Evolutionary conservation across 1,284 basidiomycete species (phyloP).

Genomic region (Sutorius eximius): DNA sequence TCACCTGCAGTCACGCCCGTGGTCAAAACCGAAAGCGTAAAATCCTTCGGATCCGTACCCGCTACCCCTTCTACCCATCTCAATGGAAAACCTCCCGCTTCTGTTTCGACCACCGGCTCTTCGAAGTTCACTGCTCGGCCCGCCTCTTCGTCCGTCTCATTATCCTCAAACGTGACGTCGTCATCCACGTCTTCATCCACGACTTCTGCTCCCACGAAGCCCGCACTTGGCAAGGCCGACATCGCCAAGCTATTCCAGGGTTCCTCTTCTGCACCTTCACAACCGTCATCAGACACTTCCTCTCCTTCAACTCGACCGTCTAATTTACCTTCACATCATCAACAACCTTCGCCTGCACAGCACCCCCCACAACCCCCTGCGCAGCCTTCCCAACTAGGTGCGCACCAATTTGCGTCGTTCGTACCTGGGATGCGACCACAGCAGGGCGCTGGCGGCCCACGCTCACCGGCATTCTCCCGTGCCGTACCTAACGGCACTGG

Average conservation of each 20-base stretch:
- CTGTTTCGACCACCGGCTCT: constrained; percentile 24
- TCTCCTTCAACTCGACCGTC: constrained; percentile 46
- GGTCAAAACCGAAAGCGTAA: constrained; percentile 70
- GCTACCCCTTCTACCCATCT: constrained; percentile 42
- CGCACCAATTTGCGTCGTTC: constrained; percentile 47
- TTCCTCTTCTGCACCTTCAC: constrained; percentile 31
- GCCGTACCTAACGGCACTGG: constrained; percentile 62
- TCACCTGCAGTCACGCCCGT: constrained; percentile 65
- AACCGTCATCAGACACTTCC: constrained; percentile 35
- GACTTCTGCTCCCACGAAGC: constrained; percentile 39
- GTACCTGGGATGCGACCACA: constrained; percentile 44
- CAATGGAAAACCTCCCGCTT: constrained; percentile 52
- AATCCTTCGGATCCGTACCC: constrained; percentile 74
- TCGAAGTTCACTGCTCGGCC: constrained; percentile 35
- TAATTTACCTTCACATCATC: constrained; percentile 46
- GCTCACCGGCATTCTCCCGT: constrained; percentile 64
- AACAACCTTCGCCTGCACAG: constrained; percentile 33
- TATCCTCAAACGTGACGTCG: constrained; percentile 32
- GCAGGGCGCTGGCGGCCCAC: constrained; percentile 50
- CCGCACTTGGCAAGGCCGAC: constrained; percentile 48
- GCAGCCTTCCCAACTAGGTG: constrained; percentile 45
- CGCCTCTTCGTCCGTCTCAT: constrained; percentile 37
- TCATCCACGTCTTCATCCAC: constrained; percentile 33
- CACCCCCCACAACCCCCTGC: constrained; percentile 42
- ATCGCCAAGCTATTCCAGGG: constrained; percentile 70